These are phyloP conservation scores for Talaromyces adpressus DNA, from an alignment of 495 filamentous ascomycete genomes.

Conservation along the genomic window DNA sequence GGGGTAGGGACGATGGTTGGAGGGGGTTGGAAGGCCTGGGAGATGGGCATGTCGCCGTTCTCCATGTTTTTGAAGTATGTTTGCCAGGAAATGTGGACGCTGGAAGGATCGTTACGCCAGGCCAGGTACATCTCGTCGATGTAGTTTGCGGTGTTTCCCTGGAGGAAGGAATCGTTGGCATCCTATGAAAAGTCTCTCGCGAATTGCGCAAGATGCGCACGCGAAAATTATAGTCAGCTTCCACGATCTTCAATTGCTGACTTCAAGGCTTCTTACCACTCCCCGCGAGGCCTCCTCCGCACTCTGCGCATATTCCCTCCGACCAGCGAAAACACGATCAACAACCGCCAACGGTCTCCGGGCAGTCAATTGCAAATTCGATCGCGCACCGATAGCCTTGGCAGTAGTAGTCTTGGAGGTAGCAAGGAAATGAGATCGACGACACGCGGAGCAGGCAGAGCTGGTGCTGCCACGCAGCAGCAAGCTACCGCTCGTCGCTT, in stretches of 20 bases:
- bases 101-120: conserved; percentile 89
- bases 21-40: conserved; percentile 91
- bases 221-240: conserved; percentile 19
- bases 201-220: conserved; percentile 3
- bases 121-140: conserved; percentile 99
- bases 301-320: conserved; percentile 50
- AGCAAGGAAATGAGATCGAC: conserved; percentile 39
- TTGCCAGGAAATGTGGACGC: conserved; percentile 98
- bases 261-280: conserved; percentile 28
- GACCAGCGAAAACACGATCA: conserved; percentile 27
- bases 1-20: conserved; percentile 81
- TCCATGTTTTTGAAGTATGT: conserved; percentile 99
- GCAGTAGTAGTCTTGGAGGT: conserved; percentile 37
- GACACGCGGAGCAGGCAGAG: conserved; percentile 38
- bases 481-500: conserved; percentile 41
- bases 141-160: conserved; percentile 94
- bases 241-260: neutral
- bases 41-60: conserved; percentile 91
- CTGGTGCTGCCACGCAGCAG: conserved; percentile 34
- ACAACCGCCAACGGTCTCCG: conserved; percentile 35
- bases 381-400: conserved; percentile 26
- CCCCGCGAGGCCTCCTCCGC: conserved; percentile 47
- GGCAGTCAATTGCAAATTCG: conserved; percentile 37
- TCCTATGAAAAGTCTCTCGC: conserved; percentile 42
- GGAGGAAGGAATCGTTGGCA: conserved; percentile 89